Conservation (phyloP, 768 basidiomycete genomes). For the Auricularia cornea region DNA sequence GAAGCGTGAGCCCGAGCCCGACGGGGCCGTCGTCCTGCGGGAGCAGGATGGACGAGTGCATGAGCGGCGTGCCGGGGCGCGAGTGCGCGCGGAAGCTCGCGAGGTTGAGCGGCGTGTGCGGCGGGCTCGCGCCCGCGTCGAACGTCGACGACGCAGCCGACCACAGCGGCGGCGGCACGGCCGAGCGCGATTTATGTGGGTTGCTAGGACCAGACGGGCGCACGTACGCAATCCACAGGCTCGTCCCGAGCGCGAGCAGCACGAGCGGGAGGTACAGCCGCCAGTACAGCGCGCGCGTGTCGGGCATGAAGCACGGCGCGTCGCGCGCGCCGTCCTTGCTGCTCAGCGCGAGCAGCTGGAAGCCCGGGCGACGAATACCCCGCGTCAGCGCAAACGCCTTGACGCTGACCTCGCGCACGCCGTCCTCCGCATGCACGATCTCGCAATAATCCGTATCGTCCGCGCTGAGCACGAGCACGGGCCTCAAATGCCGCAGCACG, state of each 20-base stretch:
- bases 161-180: neutral
- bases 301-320: conserved; percentile 68
- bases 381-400: conserved; percentile 88
- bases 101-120: neutral
- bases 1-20: neutral
- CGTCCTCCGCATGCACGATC: conserved; percentile 37
- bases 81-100: neutral
- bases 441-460: conserved; percentile 97
- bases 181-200: neutral
- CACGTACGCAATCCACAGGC: neutral
- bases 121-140: neutral
- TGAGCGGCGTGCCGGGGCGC: neutral
- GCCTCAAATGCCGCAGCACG: conserved; percentile 54
- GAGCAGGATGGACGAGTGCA: neutral
- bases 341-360: conserved; percentile 77
- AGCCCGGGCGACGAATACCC: conserved; percentile 77
- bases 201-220: neutral
- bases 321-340: conserved; percentile 39
- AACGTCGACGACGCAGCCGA: neutral
- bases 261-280: conserved; percentile 61
- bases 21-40: neutral
- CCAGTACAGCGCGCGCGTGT: conserved; percentile 74
- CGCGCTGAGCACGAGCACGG: conserved; percentile 72
- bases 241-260: conserved; percentile 40
- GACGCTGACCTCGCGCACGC: conserved; percentile 69